Percentiles rank a stretch among this genome's conserved stretches.
phyloP scores from a whole-genome alignment of 2,329 filamentous ascomycete genomes.

The Apiospora arundinis region DNA sequence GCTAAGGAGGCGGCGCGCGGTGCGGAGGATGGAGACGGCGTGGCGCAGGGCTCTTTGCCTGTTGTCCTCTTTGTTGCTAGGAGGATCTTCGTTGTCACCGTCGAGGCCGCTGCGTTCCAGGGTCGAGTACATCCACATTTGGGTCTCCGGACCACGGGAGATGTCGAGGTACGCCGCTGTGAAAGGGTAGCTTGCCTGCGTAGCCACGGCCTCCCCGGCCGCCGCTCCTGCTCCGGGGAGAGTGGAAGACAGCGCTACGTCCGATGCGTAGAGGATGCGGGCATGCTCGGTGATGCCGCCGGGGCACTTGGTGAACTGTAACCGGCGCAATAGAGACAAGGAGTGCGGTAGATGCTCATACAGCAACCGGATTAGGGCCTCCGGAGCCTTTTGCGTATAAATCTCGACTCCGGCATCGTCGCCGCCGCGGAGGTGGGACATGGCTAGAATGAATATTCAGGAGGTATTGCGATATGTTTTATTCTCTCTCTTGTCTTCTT shows the following conservation, averaged over 20 bases:
- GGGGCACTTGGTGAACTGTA: constrained; percentile 60
- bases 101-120: constrained; percentile 43
- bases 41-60: constrained; percentile 20
- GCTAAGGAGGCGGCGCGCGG: background rate
- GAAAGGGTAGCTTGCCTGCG: constrained; percentile 44
- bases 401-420: constrained; percentile 31
- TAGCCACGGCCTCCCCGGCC: constrained; percentile 19
- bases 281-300: constrained; percentile 49
- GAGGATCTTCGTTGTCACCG: background rate
- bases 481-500: background rate
- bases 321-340: constrained; percentile 65
- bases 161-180: constrained; percentile 68
- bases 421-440: background rate
- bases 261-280: constrained; percentile 49
- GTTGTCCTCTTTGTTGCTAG: constrained; percentile 26
- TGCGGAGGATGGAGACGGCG: background rate
- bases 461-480: too few relatives aligned
- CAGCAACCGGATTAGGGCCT: constrained; percentile 54
- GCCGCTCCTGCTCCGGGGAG: background rate
- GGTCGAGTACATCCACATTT: constrained; percentile 67
- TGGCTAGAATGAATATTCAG: background rate
- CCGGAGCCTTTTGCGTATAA: constrained; percentile 33
- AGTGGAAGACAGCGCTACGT: constrained; percentile 20
- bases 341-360: constrained; percentile 60
- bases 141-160: constrained; percentile 65